Evolutionary conservation across 2,329 filamentous ascomycete species (phyloP), one percentile per base, ranked within the genome.

Genomic region (Grosmannia huntii): DNA sequence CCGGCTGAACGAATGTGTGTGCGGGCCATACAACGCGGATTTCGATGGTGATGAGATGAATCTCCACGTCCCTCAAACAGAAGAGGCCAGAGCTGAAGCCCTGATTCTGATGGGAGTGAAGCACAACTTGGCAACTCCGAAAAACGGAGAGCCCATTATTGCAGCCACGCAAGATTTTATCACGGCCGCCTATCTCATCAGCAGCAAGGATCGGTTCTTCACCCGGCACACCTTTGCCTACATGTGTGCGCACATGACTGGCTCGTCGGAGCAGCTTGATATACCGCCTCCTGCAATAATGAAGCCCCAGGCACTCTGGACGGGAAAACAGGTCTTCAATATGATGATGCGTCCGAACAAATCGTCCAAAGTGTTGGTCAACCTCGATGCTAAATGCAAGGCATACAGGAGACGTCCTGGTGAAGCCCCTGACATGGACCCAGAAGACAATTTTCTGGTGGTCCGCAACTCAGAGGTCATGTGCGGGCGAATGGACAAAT

Each of bases 21-120:
- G 94, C 72, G 91, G 88, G 61, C 94, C 94, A 4, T 99, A 99
- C 77, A 99, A 99, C 66, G 94, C 94, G 58, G 94, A 99, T 81
- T 99, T 99, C 65, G 94, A 99, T 66, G 94, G 94, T 60, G 94
- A 99, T 66, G 94, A 99, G 71, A 99, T 99, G 94, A 99, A 99
- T 66, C 74, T 99, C 53, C 94, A 99, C 72, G 91, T 99, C 19
- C 94, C 94, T 2, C 94, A 99, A 69, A 97, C 94, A 0, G 94
- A 99, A 73, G 94, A 99, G 72, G 92, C 94, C 12, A 83, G 94
- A 59, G 89, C 92, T 2, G 94, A 99, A 72, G 94, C 94, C 0
- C 95, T 95, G 66, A 90, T 92, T 64, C 75, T 99, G 53, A 99
- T 99, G 94, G 94, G 94, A 49, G 91, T 99, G 58, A 96, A 96